phyloP scores from a whole-genome alignment of 2,329 filamentous ascomycete genomes.

The Tolypocladium album region DNA sequence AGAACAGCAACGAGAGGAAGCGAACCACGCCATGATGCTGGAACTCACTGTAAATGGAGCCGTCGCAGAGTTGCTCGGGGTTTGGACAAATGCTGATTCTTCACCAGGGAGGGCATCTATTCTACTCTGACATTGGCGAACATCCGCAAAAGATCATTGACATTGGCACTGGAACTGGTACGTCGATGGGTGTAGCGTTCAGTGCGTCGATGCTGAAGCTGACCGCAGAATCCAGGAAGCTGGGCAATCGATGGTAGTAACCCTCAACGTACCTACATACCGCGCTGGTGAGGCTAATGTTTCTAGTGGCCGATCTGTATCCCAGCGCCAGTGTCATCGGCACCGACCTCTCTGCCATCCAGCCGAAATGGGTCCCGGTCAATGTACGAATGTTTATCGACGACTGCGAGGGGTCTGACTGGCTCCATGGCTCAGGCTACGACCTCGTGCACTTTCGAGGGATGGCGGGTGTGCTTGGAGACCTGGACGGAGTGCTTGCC shows the following conservation, averaged over 20 bases:
- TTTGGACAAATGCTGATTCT: background rate
- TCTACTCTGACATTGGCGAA: conserved; percentile 26
- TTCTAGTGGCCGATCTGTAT: conserved; percentile 27
- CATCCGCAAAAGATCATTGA: conserved; percentile 32
- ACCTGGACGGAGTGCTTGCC: conserved; percentile 35
- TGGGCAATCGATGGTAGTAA: conserved; percentile 40
- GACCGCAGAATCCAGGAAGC: conserved; percentile 17
- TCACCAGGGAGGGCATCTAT: conserved; percentile 24
- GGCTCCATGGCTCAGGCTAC: conserved; percentile 40
- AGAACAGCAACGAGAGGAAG: conserved; percentile 34
- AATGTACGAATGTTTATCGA: conserved; percentile 55
- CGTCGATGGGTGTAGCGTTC: conserved; percentile 1
- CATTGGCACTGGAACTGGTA: conserved; percentile 38
- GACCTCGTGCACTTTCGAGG: conserved; percentile 44
- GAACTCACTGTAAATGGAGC: conserved; percentile 25
- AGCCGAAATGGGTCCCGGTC: conserved; percentile 39
- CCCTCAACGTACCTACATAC: background rate
- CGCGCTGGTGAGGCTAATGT: background rate
- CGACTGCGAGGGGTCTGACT: conserved; percentile 46
- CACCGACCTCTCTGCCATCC: conserved; percentile 33
- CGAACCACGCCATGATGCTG: conserved; percentile 33
- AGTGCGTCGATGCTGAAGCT: background rate
- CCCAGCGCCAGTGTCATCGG: conserved; percentile 29
- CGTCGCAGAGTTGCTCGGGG: background rate
- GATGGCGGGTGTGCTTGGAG: conserved; percentile 38